These are phyloP conservation scores for Mollisiaceae sp. DNA, from an alignment of 2,329 filamentous ascomycete genomes.

Conservation along the genomic window DNA sequence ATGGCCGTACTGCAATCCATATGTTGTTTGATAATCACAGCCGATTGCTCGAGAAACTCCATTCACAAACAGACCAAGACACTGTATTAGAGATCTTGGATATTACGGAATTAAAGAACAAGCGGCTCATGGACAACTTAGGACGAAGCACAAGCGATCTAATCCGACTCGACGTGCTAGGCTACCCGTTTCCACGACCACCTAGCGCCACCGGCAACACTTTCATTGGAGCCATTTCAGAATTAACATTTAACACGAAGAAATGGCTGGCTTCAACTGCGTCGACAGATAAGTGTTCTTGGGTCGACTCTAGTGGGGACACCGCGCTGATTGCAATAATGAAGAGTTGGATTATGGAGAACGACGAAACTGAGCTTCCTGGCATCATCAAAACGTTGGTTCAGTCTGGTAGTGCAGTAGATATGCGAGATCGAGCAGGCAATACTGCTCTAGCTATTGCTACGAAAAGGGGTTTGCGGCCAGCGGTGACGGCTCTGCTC, in stretches of 20 bases:
- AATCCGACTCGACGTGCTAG: not conserved
- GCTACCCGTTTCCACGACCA: no score
- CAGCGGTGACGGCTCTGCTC: not conserved
- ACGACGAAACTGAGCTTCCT: not conserved
- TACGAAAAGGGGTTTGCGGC: not conserved
- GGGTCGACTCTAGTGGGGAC: not conserved
- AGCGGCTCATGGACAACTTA: not conserved
- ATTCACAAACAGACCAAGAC: not conserved
- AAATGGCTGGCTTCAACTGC: not conserved
- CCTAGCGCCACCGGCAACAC: no score
- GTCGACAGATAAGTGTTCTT: not conserved
- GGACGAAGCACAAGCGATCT: not conserved
- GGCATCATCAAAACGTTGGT: not conserved
- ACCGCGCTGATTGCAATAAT: not conserved
- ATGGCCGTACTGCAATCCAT: not conserved
- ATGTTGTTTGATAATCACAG: not conserved
- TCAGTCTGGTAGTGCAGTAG: not conserved
- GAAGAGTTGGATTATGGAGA: not conserved
- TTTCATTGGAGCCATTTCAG: not conserved
- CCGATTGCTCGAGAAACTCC: not conserved
- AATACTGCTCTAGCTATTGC: slow-evolving; percentile 8
- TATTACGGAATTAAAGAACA: not conserved
- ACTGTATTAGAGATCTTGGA: not conserved
- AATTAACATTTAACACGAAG: not conserved
- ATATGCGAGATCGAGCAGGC: slow-evolving; percentile 10